Base-by-base conservation (phyloP, 1,284 basidiomycete species). In the Cryptococcus sp. region DNA sequence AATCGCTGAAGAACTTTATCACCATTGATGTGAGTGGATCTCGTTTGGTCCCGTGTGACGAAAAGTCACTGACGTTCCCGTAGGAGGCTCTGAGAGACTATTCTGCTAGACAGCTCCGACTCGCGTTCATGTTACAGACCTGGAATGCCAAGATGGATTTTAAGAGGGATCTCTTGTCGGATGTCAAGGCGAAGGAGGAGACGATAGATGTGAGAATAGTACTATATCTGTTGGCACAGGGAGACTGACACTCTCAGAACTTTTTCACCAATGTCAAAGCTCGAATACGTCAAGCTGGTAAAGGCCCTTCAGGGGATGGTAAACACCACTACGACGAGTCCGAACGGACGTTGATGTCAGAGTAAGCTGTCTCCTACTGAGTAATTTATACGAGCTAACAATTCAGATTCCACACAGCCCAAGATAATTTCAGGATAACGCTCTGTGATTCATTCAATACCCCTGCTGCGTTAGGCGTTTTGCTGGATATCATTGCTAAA, bases 381-480 rank as follows among this genome's bases (percentile, higher is more conserved):
- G 13, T 8, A 5, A 5, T 31, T n/a, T 35, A 35, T 42, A 5
- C 34, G 51, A 35, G 37, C 44, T 59, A 37, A 42, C 48, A 58
- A 15, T 41, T 41, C 62, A 91, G 89, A 62, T 81, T 96, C 44
- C 82, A 88, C 63, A 80, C 84, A 50, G 84, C 86, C 38, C 94
- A 95, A 76, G 67, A 82, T 44, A 80, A 83, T 2, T 96, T 98
- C 83, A 86, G 91, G 52, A 80, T 79, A n/a, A 90, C 94, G 0
- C 85, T 99, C 55, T 96, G 90, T 78, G 95, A 99, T 76, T 97
- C 93, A 1, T 97, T 98, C 81, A 95, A 98, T 76, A 98, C 95
- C 0, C 90, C 93, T 1, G 81, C 80, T 13, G 95, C 92, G 0
- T 78, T 98, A 46, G 82, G 84, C 62, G 79, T 85, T 53, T 78